Conservation (phyloP, 345 rosid species). For the Salix brachista region DNA sequence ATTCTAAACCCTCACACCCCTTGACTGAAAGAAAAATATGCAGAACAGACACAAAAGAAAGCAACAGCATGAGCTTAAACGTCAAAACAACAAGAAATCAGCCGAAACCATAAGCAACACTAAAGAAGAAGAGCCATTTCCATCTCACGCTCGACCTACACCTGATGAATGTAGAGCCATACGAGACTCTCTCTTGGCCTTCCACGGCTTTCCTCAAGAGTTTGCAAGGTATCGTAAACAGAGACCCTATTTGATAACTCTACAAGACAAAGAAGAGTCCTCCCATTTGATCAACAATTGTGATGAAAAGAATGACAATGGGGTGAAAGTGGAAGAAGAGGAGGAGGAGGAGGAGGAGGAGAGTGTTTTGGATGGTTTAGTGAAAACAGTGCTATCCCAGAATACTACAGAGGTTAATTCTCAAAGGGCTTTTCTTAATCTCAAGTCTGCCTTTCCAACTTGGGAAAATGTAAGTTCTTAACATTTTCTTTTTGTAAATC, state of each 20-base stretch:
- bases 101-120: slow-evolving; percentile 11
- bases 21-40: slow-evolving; percentile 18
- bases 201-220: slow-evolving; percentile 59
- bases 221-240: slow-evolving; percentile 54
- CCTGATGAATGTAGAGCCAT: slow-evolving; percentile 48
- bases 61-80: slow-evolving; percentile 14
- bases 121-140: slow-evolving; percentile 38
- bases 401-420: slow-evolving; percentile 78
- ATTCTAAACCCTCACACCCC: too few species aligned
- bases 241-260: slow-evolving; percentile 27
- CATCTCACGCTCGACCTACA: slow-evolving; percentile 42
- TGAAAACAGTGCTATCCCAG: slow-evolving; percentile 75
- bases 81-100: slow-evolving; percentile 4
- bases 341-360: slow-evolving; percentile 29
- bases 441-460: slow-evolving; percentile 55
- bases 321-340: slow-evolving; percentile 19
- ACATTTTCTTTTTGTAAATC: neutral
- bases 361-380: slow-evolving; percentile 75
- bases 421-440: slow-evolving; percentile 67
- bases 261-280: neutral
- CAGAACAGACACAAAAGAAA: slow-evolving; percentile 45
- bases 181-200: slow-evolving; percentile 48
- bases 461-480: slow-evolving; percentile 64
- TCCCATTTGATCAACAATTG: neutral
- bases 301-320: neutral